These are phyloP conservation scores for Glaciozyma antarctica DNA, from an alignment of 768 basidiomycete genomes.

Conservation along the genomic window DNA sequence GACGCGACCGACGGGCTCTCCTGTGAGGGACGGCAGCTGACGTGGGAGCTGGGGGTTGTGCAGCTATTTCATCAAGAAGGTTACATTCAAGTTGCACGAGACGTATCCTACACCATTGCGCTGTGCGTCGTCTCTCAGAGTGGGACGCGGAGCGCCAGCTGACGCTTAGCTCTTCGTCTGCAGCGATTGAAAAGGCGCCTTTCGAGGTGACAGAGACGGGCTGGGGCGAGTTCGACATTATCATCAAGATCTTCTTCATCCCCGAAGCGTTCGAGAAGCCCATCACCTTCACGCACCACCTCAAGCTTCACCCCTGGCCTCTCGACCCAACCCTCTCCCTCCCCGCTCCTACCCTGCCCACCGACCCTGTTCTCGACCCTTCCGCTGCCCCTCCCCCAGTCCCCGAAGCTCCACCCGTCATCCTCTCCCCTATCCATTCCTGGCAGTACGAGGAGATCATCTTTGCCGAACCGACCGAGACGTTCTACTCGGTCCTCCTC, in stretches of 20 bases:
- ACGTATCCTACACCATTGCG: slow-evolving; percentile 84
- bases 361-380: slow-evolving; percentile 1
- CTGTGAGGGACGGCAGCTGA: neutral
- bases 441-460: slow-evolving; percentile 99
- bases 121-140: slow-evolving; percentile 46
- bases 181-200: slow-evolving; percentile 84
- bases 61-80: slow-evolving; percentile 84
- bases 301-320: slow-evolving; percentile 85
- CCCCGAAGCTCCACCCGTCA: slow-evolving; percentile 11
- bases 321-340: slow-evolving; percentile 21
- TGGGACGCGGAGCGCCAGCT: neutral
- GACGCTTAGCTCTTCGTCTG: neutral
- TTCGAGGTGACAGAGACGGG: slow-evolving; percentile 95
- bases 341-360: slow-evolving; percentile 6
- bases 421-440: slow-evolving; percentile 55
- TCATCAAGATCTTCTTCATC: slow-evolving; percentile 81
- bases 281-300: slow-evolving; percentile 75
- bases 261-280: slow-evolving; percentile 85
- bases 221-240: slow-evolving; percentile 98
- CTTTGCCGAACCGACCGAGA: slow-evolving; percentile 82
- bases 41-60: slow-evolving; percentile 37
- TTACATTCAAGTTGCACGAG: slow-evolving; percentile 95
- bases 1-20: neutral
- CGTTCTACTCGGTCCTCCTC: slow-evolving; percentile 71
- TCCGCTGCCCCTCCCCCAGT: slow-evolving; percentile 9